These are phyloP conservation scores for Aspergillus sp. DNA, from an alignment of 2,329 filamentous ascomycete genomes.

Conservation along the genomic window DNA sequence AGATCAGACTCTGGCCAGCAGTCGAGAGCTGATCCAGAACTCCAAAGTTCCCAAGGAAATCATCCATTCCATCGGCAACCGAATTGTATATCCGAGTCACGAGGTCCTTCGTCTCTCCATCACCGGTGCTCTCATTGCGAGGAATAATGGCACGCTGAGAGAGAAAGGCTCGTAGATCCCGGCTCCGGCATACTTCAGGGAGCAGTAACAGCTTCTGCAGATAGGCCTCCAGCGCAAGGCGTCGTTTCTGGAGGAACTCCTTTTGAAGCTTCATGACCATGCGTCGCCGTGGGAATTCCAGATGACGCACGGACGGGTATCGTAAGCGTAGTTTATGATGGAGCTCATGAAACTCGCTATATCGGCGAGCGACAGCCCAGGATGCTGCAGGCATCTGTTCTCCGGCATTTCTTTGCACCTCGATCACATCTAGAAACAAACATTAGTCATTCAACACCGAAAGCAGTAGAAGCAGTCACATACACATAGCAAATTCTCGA, in stretches of 20 bases:
- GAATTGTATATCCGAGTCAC: slow-evolving; percentile 95
- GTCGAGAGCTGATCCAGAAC: slow-evolving; percentile 91
- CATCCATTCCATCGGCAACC: slow-evolving; percentile 96
- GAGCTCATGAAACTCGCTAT: slow-evolving; percentile 95
- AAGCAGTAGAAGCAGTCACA: slow-evolving; percentile 23
- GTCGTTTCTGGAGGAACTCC: slow-evolving; percentile 89
- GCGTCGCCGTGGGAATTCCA: slow-evolving; percentile 88
- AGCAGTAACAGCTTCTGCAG: slow-evolving; percentile 76
- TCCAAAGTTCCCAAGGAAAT: slow-evolving; percentile 92
- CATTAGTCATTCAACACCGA: slow-evolving; percentile 18
- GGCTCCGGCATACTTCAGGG: slow-evolving; percentile 90
- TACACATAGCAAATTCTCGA: slow-evolving; percentile 84
- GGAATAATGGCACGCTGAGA: slow-evolving; percentile 80
- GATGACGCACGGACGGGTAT: slow-evolving; percentile 81
- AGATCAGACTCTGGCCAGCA: slow-evolving; percentile 79
- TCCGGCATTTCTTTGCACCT: slow-evolving; percentile 84
- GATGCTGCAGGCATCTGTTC: slow-evolving; percentile 96
- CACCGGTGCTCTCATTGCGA: slow-evolving; percentile 58
- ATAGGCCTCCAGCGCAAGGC: slow-evolving; percentile 80
- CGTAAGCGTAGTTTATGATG: slow-evolving; percentile 82
- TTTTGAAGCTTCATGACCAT: slow-evolving; percentile 96
- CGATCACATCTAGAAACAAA: slow-evolving; percentile 65
- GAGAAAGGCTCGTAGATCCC: slow-evolving; percentile 87
- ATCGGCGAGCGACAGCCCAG: slow-evolving; percentile 88
- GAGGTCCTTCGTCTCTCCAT: slow-evolving; percentile 73